Conservation (phyloP, 2,329 filamentous ascomycete genomes). For the Hypoxylon rubiginosum region DNA sequence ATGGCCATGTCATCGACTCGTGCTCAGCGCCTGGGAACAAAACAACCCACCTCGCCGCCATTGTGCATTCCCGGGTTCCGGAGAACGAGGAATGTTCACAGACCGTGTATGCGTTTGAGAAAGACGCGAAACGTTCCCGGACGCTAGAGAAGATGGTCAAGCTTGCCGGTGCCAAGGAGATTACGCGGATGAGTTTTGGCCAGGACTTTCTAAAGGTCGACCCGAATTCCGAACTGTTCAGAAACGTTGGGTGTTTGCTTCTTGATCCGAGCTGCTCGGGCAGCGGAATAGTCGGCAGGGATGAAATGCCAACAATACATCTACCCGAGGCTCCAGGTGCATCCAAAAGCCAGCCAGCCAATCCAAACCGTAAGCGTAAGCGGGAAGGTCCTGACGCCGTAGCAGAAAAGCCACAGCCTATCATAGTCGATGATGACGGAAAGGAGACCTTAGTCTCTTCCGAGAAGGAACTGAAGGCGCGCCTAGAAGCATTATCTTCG, state of each 20-base stretch:
- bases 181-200: constrained; percentile 77
- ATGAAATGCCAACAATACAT: constrained; percentile 78
- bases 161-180: constrained; percentile 76
- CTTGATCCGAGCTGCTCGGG: constrained; percentile 96
- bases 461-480: constrained; percentile 69
- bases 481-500: constrained; percentile 79
- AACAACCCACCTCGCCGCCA: constrained; percentile 90
- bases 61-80: constrained; percentile 66
- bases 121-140: constrained; percentile 76
- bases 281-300: constrained; percentile 91
- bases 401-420: constrained; percentile 42
- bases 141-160: constrained; percentile 88
- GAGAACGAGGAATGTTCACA: constrained; percentile 52
- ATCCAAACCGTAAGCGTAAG: constrained; percentile 60
- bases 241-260: constrained; percentile 82
- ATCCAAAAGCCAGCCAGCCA: constrained; percentile 56
- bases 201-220: constrained; percentile 87
- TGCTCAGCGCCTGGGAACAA: constrained; percentile 98
- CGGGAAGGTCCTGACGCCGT: constrained; percentile 54
- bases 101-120: constrained; percentile 83
- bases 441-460: constrained; percentile 65
- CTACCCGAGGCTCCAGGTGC: constrained; percentile 61
- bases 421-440: constrained; percentile 70
- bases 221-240: constrained; percentile 71
- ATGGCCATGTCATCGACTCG: constrained; percentile 88